Evolutionary conservation across 768 basidiomycete genomes (phyloP).

Genomic region (Sarcomyxa edulis): DNA sequence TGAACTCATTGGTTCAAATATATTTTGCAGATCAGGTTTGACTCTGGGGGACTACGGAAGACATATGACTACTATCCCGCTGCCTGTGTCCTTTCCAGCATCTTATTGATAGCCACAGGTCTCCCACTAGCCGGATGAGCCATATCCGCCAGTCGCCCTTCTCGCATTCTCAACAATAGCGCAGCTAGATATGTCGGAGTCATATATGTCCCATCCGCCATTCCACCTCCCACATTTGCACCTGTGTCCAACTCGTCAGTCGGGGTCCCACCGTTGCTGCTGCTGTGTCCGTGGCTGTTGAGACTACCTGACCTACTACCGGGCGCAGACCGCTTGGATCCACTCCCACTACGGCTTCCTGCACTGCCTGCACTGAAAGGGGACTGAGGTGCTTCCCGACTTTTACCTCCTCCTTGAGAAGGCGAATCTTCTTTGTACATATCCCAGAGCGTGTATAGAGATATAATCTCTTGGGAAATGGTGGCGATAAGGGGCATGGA

Average conservation of each 20-base stretch:
- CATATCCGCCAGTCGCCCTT: constrained; percentile 53
- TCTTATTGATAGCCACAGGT: constrained; percentile 60
- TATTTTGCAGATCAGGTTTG: no score
- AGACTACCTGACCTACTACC: constrained; percentile 12
- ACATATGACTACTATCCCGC: constrained; percentile 33
- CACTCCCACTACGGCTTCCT: background rate
- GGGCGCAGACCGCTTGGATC: constrained; percentile 19
- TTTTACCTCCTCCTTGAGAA: constrained; percentile 10
- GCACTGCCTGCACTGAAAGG: constrained; percentile 3
- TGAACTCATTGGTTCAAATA: no score
- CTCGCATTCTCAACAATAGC: constrained; percentile 63
- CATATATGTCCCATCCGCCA: constrained; percentile 29
- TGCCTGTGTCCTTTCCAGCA: constrained; percentile 67
- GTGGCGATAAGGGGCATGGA: constrained; percentile 77
- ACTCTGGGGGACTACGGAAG: no score
- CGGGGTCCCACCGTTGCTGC: constrained; percentile 22
- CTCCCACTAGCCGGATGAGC: constrained; percentile 43
- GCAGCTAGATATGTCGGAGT: constrained; percentile 56
- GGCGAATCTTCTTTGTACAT: constrained; percentile 65
- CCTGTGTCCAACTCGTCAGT: constrained; percentile 10
- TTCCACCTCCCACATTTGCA: constrained; percentile 6
- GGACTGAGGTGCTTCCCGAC: background rate
- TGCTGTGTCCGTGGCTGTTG: constrained; percentile 9
- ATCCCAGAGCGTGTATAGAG: constrained; percentile 87
- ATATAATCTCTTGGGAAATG: constrained; percentile 87